Percentiles rank a stretch among this genome's conserved stretches.
phyloP scores from a whole-genome alignment of 2,329 filamentous ascomycete species.

The Trichoderma endophyticum region DNA sequence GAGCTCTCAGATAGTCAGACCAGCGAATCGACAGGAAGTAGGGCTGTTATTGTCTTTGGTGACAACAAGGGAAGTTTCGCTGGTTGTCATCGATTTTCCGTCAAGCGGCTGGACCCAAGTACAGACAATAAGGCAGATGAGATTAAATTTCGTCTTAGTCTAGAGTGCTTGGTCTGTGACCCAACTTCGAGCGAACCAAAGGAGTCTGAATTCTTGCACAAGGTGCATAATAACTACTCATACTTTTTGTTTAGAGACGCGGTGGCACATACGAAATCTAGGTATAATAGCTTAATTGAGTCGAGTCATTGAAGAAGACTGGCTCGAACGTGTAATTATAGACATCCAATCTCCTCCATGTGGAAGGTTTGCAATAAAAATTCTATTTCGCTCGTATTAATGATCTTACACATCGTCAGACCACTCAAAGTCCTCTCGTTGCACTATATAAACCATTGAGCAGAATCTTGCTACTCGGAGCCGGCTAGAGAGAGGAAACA shows the following conservation, averaged over 20 bases:
- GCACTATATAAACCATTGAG: neutral
- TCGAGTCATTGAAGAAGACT: neutral
- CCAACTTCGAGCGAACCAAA: neutral
- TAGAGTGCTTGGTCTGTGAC: neutral
- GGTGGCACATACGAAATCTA: neutral
- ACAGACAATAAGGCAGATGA: neutral
- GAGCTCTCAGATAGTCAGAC: neutral
- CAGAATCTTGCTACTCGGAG: neutral
- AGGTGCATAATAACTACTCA: neutral
- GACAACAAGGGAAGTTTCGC: neutral
- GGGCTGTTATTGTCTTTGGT: neutral
- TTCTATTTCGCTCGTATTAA: neutral
- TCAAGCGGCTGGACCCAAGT: neutral
- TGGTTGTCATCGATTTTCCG: neutral
- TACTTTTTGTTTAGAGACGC: neutral
- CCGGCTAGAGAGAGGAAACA: neutral
- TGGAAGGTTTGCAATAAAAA: neutral
- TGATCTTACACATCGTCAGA: neutral
- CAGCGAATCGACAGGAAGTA: neutral
- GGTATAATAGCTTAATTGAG: neutral
- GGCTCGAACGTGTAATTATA: neutral
- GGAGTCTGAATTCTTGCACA: neutral
- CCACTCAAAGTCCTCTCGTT: neutral
- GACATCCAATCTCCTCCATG: neutral
- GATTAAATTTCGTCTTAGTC: neutral